Percentiles rank a stretch among this genome's conserved stretches.
These are phyloP conservation scores for Nigrospora oryzae DNA, from an alignment of 2,329 filamentous ascomycete species.

Conservation along the genomic window DNA sequence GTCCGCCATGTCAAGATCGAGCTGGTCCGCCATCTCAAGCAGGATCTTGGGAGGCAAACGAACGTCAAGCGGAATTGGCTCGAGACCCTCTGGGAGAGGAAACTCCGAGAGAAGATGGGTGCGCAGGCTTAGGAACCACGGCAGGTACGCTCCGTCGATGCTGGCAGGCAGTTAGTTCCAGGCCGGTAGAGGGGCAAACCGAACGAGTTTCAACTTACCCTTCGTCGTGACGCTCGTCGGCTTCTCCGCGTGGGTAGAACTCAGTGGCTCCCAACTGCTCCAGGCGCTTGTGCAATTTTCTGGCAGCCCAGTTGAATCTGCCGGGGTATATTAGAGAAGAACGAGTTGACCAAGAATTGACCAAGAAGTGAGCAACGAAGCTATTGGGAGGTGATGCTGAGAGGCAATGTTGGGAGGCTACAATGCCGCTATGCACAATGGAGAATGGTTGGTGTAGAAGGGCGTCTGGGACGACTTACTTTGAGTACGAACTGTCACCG, in stretches of 20 bases:
- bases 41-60: constrained; percentile 70
- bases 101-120: constrained; percentile 57
- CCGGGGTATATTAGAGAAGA: not conserved
- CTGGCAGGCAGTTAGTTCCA: constrained; percentile 30
- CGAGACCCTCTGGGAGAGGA: constrained; percentile 58
- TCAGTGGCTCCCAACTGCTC: constrained; percentile 73
- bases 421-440: no score
- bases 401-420: no score
- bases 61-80: constrained; percentile 65
- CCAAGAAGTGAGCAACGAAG: no score
- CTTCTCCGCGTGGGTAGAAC: constrained; percentile 73
- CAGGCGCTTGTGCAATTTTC: constrained; percentile 79
- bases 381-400: no score
- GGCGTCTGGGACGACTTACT: constrained; percentile 43
- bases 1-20: constrained; percentile 4
- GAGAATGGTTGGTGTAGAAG: not conserved
- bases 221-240: constrained; percentile 88
- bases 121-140: constrained; percentile 65
- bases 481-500: constrained; percentile 89
- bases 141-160: constrained; percentile 71
- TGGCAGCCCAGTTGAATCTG: constrained; percentile 82
- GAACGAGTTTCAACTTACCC: constrained; percentile 47
- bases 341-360: no score
- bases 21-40: constrained; percentile 28
- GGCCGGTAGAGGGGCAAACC: no score